Base-by-base conservation (phyloP, 805 yeast species). In the Debaryomyces hansenii region DNA sequence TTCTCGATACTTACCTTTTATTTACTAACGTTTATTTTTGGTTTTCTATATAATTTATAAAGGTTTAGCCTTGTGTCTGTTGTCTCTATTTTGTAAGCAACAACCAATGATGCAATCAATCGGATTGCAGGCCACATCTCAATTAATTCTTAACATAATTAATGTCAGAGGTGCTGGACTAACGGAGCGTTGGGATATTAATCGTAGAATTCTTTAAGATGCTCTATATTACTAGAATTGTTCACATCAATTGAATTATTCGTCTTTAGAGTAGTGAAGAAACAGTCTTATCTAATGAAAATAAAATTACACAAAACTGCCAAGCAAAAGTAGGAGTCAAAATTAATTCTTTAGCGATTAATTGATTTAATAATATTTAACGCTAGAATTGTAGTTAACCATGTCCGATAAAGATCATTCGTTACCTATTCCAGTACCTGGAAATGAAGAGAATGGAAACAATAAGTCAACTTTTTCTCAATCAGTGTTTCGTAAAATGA, bases 141-240 rank as follows among this genome's bases (percentile, higher is more conserved):
- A 32, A 40, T 27, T 49, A 41, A 32, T 34, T 34, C 32, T 20
- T 41, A 45, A 38, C 41, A 46, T 28, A 32, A 42, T 32, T 40
- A 31, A 31, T 31, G 16, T 31, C 14, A 61, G 69, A 62, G 58
- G 51, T 56, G 54, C 52, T 52, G 80, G 74, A 75, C 76, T 77
- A 77, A 77, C 82, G 82, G 82, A 77, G 82, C 80, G 77, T 76
- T 77, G 82, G 80, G 41, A 77, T 51, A 77, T 53, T 52, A 57
- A 56, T 12, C 12, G 29, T 37, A 20, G 16, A 14, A 31, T 37
- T 31, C 16, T n/a, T 31, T 5, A 31, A 6, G 8, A 31, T 31
- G 16, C 34, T n/a, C 34, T 31, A 24, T 24, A 24, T 24, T 24
- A 24, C 10, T 24, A 24, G 34, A 31, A 31, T 31, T 9, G 34